Evolutionary conservation across 768 basidiomycete genomes (phyloP).

Genomic region (Tulasnella sp.): DNA sequence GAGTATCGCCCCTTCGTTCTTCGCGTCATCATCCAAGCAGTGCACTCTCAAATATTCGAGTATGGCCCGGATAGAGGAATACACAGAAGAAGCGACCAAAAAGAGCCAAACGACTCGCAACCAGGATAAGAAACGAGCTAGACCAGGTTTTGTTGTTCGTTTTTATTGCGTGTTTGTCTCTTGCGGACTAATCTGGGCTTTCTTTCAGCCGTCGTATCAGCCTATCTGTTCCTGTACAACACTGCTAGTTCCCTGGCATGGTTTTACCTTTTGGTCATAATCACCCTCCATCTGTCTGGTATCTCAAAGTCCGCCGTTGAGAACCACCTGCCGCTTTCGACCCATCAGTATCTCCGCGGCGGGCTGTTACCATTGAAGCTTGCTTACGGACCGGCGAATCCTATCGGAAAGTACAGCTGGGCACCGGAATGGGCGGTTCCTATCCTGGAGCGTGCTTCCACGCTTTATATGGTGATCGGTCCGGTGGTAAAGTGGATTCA

Average conservation of each 20-base stretch:
- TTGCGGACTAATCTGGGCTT: background rate
- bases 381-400: slow-evolving; percentile 26
- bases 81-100: background rate
- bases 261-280: slow-evolving; percentile 52
- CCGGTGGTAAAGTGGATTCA: slow-evolving; percentile 59
- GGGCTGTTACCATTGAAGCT: slow-evolving; percentile 8
- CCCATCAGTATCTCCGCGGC: slow-evolving; percentile 10
- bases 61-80: background rate
- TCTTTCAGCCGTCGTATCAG: background rate
- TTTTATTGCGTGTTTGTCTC: background rate
- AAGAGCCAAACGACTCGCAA: background rate
- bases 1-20: background rate
- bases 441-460: slow-evolving; percentile 39
- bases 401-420: background rate
- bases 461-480: slow-evolving; percentile 54
- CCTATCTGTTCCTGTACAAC: slow-evolving; percentile 74
- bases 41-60: background rate
- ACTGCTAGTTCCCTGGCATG: slow-evolving; percentile 61
- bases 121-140: background rate
- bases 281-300: slow-evolving; percentile 40
- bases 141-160: background rate
- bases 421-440: slow-evolving; percentile 6
- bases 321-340: slow-evolving; percentile 14
- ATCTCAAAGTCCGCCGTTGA: slow-evolving; percentile 19
- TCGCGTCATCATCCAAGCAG: background rate